Base-by-base conservation (phyloP, 2,329 filamentous ascomycete species). In the Paracorniculantispora psalliotae region DNA sequence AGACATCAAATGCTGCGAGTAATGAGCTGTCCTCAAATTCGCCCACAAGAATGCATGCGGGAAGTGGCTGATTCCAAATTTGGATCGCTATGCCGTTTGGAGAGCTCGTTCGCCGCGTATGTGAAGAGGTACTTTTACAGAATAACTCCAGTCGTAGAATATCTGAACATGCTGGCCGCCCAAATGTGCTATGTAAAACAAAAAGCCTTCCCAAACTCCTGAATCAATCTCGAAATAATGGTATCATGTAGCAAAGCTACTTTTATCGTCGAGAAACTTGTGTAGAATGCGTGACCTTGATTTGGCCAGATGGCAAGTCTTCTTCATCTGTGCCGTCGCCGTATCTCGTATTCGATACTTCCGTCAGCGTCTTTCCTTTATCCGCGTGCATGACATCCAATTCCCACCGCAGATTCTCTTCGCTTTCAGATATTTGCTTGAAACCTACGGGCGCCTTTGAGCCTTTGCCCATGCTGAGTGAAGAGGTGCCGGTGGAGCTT, bases 321-420 rank as follows among this genome's bases (percentile, higher is more conserved):
- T 60, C 59, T 7, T 60, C 52, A 17, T 57, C 44, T 9, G 19
- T 23, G n/a, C 44, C 43, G 6, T 43, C 35, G 9, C 46, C 47
- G 8, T 41, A 5, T 1, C 46, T 19, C 9, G 47, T 37, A 37
- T 60, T 47, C 19, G 57, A 56, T 10, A 61, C 61, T 25, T 57
- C 49, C 9, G 61, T 62, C 25, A 60, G 48, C 3, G 57, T 63
- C 33, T 51, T 63, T 2, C 61, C 62, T 35, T 62, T 63, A 26
- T 62, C 58, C 23, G 54, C 30, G 33, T 59, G 58, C 46, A 63
- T 63, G 28, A 63, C 62, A 23, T 61, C 60, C 10, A 64, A 28
- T 28, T 65, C 62, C 64, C 63, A 66, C 12, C 58, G 54, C 17
- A 64, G 37, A 19, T 66, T 59, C 48, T 65, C 63, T 23, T 65